Percentiles rank a stretch among this genome's conserved stretches.
Evolutionary conservation across 495 filamentous ascomycete genomes (phyloP).

Genomic region (Astrocystis sublimbata): DNA sequence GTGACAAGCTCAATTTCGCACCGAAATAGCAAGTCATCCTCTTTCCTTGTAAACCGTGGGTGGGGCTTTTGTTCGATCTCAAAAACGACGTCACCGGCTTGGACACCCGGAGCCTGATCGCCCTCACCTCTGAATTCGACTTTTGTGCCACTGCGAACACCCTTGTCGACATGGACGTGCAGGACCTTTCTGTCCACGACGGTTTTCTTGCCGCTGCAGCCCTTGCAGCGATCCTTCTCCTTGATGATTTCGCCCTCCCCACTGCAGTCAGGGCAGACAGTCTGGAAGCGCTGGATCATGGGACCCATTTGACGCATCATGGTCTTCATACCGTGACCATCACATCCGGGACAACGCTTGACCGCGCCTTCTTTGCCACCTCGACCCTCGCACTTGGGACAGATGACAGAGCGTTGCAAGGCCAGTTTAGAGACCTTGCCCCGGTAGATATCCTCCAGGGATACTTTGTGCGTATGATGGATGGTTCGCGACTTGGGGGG

Average conservation of each 20-base stretch:
- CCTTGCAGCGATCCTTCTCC: slow-evolving; percentile 95
- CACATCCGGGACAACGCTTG: slow-evolving; percentile 84
- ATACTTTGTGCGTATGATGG: slow-evolving; percentile 96
- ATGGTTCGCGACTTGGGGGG: slow-evolving; percentile 95
- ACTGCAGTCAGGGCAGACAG: slow-evolving; percentile 95
- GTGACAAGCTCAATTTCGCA: slow-evolving; percentile 96
- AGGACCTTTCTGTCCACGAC: slow-evolving; percentile 95
- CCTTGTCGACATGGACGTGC: slow-evolving; percentile 95
- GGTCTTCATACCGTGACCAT: slow-evolving; percentile 95
- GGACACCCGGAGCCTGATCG: slow-evolving; percentile 90
- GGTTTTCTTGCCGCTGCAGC: slow-evolving; percentile 95
- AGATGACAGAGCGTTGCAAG: slow-evolving; percentile 96
- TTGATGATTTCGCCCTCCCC: slow-evolving; percentile 95
- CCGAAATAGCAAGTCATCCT: slow-evolving; percentile 94
- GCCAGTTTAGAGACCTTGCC: slow-evolving; percentile 98
- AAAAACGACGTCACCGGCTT: slow-evolving; percentile 93
- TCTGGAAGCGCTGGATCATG: slow-evolving; percentile 99
- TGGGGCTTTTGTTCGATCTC: slow-evolving; percentile 99
- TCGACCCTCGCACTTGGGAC: slow-evolving; percentile 89
- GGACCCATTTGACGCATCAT: slow-evolving; percentile 99
- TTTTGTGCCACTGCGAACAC: slow-evolving; percentile 90
- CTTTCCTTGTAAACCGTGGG: slow-evolving; percentile 89
- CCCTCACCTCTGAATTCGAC: slow-evolving; percentile 95
- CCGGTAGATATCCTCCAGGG: slow-evolving; percentile 95
- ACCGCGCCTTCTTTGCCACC: slow-evolving; percentile 98